These are phyloP conservation scores for Pistacia integerrima DNA, from an alignment of 345 rosid genomes.

Conservation along the genomic window DNA sequence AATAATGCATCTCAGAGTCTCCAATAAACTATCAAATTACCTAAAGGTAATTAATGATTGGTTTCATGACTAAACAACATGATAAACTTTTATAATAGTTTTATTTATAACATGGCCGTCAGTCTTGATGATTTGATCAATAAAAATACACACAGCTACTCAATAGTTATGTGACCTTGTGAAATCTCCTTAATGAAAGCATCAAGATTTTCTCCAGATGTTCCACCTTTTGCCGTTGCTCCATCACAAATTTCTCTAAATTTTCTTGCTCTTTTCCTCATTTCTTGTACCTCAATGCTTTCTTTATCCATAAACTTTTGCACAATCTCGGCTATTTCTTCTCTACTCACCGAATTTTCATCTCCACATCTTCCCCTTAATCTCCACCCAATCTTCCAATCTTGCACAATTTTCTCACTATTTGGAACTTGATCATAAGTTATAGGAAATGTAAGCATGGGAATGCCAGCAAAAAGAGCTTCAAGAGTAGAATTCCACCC, in stretches of 20 bases:
- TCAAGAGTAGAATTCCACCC: conserved; percentile 43
- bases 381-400: conserved; percentile 44
- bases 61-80: no score
- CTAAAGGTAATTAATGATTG: no score
- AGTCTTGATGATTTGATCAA: no score
- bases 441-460: conserved; percentile 42
- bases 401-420: conserved; percentile 30
- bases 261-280: conserved; percentile 25
- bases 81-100: no score
- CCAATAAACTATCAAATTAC: no score
- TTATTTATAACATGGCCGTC: no score
- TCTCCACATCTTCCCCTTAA: background rate
- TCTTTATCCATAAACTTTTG: conserved; percentile 25
- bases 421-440: conserved; percentile 30
- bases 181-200: conserved; percentile 10
- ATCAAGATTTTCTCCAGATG: conserved; percentile 14
- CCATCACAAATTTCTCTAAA: conserved; percentile 15
- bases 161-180: background rate
- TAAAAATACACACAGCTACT: no score
- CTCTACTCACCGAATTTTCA: conserved; percentile 21
- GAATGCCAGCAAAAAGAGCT: conserved; percentile 40
- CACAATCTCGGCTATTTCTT: conserved; percentile 25
- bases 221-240: conserved; percentile 30
- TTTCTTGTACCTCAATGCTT: conserved; percentile 18
- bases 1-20: no score